Conservation (phyloP, 176 grass and related monocot species). For the Musa troglodytarum region DNA sequence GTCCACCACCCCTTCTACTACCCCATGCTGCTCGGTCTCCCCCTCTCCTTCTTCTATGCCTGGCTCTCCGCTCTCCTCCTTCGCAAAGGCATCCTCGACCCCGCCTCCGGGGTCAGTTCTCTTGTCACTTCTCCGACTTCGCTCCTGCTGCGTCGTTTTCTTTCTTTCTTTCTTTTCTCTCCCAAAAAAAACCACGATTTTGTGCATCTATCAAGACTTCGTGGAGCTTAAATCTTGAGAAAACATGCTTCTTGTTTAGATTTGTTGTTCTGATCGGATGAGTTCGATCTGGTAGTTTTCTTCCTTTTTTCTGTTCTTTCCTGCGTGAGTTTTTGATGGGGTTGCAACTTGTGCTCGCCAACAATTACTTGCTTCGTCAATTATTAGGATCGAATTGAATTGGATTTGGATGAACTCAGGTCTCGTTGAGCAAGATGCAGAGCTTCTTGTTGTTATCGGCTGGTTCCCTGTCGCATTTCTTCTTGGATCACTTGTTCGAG, state of each 20-base stretch:
- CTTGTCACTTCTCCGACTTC: background rate
- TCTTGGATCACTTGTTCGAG: slow-evolving; percentile 94
- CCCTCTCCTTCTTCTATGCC: slow-evolving; percentile 57
- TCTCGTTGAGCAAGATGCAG: slow-evolving; percentile 46
- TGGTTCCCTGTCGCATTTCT: slow-evolving; percentile 89
- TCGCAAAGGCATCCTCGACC: slow-evolving; percentile 40
- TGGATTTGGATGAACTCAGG: slow-evolving; percentile 31
- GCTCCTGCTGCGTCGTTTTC: background rate
- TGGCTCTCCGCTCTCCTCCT: slow-evolving; percentile 41
- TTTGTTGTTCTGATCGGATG: background rate
- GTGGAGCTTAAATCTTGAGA: background rate
- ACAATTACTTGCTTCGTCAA: background rate
- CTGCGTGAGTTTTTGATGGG: background rate
- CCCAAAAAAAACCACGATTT: background rate
- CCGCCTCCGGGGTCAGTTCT: slow-evolving; percentile 36
- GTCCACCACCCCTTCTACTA: slow-evolving; percentile 86
- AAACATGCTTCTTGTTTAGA: background rate
- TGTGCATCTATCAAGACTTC: background rate
- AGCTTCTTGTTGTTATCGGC: slow-evolving; percentile 75
- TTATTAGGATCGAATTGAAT: slow-evolving; percentile 22
- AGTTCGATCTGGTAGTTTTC: background rate
- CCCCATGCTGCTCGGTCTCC: slow-evolving; percentile 65
- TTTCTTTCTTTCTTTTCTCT: background rate
- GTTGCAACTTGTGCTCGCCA: background rate
- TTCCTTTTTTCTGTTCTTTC: background rate